Evolutionary conservation across 495 filamentous ascomycete species (phyloP).

Genomic region (Penicillium daleae): DNA sequence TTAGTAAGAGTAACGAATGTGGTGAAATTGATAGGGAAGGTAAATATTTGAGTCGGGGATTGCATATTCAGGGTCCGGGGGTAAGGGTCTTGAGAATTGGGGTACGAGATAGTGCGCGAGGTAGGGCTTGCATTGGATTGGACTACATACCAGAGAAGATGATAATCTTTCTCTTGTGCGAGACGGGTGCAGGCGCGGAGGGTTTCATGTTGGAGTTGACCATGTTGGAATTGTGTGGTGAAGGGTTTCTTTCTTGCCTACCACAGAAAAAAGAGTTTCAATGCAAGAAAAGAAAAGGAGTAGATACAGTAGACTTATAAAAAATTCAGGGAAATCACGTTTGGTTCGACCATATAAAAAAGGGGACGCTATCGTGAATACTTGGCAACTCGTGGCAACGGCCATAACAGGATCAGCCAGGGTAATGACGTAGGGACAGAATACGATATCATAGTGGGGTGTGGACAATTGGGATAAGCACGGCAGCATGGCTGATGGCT

Average conservation of each 20-base stretch:
- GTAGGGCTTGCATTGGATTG: background rate
- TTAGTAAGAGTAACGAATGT: too few relatives aligned
- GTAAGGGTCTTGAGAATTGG: background rate
- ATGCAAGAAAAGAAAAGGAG: background rate
- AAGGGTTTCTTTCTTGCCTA: background rate
- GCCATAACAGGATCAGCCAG: conserved; percentile 23
- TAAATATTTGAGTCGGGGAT: background rate
- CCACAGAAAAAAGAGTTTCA: background rate
- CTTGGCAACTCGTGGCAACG: conserved; percentile 18
- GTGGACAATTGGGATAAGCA: background rate
- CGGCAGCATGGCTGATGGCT: too few relatives aligned
- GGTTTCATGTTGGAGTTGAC: conserved; percentile 23
- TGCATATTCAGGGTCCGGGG: background rate
- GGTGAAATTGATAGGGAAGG: too few relatives aligned
- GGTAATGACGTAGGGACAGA: conserved; percentile 24
- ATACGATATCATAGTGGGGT: conserved; percentile 25
- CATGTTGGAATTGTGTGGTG: conserved; percentile 18
- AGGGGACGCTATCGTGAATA: background rate
- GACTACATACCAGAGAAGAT: conserved; percentile 36
- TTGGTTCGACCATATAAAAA: background rate
- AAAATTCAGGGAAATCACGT: background rate
- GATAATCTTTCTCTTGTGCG: conserved; percentile 35
- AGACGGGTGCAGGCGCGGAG: background rate
- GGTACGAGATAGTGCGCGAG: background rate
- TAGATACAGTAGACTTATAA: background rate